Base-by-base conservation (phyloP, 2,329 filamentous ascomycete genomes). In the Colletotrichum phormii region DNA sequence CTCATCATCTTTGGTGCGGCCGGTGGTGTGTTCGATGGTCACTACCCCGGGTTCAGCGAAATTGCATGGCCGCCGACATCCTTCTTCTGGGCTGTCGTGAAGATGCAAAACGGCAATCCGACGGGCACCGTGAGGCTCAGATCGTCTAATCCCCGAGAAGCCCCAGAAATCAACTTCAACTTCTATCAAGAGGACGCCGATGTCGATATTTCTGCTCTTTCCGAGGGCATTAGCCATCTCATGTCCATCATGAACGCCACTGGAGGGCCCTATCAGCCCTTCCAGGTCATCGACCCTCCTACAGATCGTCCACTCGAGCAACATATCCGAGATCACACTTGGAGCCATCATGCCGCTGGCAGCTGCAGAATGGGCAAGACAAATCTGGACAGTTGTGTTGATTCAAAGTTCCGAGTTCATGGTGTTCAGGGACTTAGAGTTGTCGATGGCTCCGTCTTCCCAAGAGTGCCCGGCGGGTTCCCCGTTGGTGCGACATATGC, bases 71-170 rank as follows among this genome's bases (percentile, higher is more conserved):
- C 37, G 37, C 5, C 37, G 0, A 42, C 37, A 42, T 42, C 37
- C 13, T 42, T 42, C 37, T 42, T 42, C 15, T 42, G 37, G 37
- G 37, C 37, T 3, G 37, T 42, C 13, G 37, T 42, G 15, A 42
- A 42, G 37, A 42, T 42, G 31, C 81, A 83, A 8, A 93, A 93
- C 54, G 84, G 86, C 63, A 42, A 42, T 42, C 37, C 37, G 37
- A 85, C 86, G 9, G 92, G 92, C n/a, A 90, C 86, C 0, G 91
- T 94, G 15, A 88, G 82, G 2, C 84, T 94, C 2, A 84, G 83
- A 22, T 92, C 90, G 0, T 83, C 87, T 0, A 86, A 93, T 77
- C 91, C 91, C 0, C 86, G 87, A 1, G 91, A 93, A 65, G 86
- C 87, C 13, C 92, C 92, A 0, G 80, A 87, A 26, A 91, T 92